Evolutionary conservation across 2,329 filamentous ascomycete genomes (phyloP).

Genomic region (Bipolaris gigantea): DNA sequence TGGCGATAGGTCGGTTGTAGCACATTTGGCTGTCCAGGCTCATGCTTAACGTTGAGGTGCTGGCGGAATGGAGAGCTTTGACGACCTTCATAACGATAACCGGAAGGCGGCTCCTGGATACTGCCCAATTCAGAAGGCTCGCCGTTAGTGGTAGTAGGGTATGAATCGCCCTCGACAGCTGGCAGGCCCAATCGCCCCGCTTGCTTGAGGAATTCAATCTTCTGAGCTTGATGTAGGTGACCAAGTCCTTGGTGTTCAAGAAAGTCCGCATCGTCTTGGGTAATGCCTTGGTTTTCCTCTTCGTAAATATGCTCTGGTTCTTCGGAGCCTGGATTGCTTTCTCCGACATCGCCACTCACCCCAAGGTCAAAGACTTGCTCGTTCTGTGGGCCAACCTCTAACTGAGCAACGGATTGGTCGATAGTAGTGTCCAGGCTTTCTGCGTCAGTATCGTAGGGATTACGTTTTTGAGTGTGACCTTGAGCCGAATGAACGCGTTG

Average conservation of each 20-base stretch:
- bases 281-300: conserved; percentile 1
- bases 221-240: conserved; percentile 2
- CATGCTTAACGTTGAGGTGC: conserved; percentile 11
- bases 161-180: conserved; percentile 37
- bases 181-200: conserved; percentile 4
- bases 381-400: conserved; percentile 21
- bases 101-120: conserved; percentile 11
- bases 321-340: neutral
- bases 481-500: conserved; percentile 19
- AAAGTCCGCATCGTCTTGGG: neutral
- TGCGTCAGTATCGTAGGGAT: conserved; percentile 44
- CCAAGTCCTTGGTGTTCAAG: conserved; percentile 1
- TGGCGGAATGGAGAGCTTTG: conserved; percentile 14
- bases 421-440: conserved; percentile 43
- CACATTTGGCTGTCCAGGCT: neutral
- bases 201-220: conserved; percentile 5
- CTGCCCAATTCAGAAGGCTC: conserved; percentile 20
- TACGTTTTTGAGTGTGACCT: conserved; percentile 18
- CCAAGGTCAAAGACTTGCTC: conserved; percentile 11
- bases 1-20: conserved; percentile 12
- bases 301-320: neutral
- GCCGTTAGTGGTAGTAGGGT: conserved; percentile 44
- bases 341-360: conserved; percentile 10
- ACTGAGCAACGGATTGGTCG: conserved; percentile 24
- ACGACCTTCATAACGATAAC: conserved; percentile 8